Evolutionary conservation across 331 rosid species (phyloP).

Genomic region (Pyrus hybrid): DNA sequence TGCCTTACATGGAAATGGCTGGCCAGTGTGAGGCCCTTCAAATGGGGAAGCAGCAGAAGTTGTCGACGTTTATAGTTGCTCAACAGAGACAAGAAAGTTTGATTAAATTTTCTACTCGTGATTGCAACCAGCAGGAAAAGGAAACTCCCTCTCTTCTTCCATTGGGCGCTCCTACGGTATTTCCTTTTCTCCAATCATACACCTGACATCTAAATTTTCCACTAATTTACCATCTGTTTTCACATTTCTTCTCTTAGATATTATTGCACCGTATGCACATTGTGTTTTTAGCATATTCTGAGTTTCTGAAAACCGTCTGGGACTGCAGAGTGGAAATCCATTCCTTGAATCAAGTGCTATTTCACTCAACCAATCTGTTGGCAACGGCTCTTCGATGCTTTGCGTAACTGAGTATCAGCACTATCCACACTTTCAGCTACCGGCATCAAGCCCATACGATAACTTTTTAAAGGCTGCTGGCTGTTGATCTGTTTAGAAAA

Average conservation of each 20-base stretch:
- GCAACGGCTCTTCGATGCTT: slow-evolving; percentile 28
- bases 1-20: slow-evolving; percentile 84
- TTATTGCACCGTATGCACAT: neutral
- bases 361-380: slow-evolving; percentile 28
- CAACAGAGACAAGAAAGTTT: slow-evolving; percentile 33
- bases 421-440: slow-evolving; percentile 55
- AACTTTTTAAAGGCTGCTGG: slow-evolving; percentile 83
- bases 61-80: slow-evolving; percentile 48
- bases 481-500: slow-evolving; percentile 28
- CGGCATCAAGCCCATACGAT: slow-evolving; percentile 66
- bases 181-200: neutral
- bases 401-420: slow-evolving; percentile 62
- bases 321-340: slow-evolving; percentile 63
- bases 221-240: neutral
- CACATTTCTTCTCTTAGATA: neutral
- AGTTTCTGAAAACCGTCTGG: slow-evolving; percentile 7
- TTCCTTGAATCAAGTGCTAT: slow-evolving; percentile 37
- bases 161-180: slow-evolving; percentile 36
- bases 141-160: slow-evolving; percentile 26
- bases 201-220: neutral
- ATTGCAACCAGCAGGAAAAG: slow-evolving; percentile 18
- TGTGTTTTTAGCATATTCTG: neutral
- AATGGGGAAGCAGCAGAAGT: slow-evolving; percentile 61
- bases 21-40: slow-evolving; percentile 71
- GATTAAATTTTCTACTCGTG: slow-evolving; percentile 18